These are phyloP conservation scores for Lentinula edodes DNA, from an alignment of 768 basidiomycete genomes.

Conservation along the genomic window DNA sequence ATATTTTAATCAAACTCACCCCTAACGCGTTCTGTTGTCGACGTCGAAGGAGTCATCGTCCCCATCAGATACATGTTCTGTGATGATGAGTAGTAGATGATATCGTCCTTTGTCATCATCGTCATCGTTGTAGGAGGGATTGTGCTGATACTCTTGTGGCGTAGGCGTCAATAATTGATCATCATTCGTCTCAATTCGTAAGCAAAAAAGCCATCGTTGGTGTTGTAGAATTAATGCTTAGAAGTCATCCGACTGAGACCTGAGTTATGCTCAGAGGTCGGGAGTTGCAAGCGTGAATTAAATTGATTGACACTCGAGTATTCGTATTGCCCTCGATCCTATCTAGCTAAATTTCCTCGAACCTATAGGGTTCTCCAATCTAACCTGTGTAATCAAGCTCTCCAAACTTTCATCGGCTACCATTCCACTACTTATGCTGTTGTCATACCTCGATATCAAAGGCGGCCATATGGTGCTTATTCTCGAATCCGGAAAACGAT, in stretches of 20 bases:
- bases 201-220: neutral
- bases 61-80: slow-evolving; percentile 10
- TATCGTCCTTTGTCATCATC: slow-evolving; percentile 50
- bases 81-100: slow-evolving; percentile 46
- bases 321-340: neutral
- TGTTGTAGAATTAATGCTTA: neutral
- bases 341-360: neutral
- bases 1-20: neutral
- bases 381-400: slow-evolving; percentile 63
- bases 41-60: slow-evolving; percentile 23
- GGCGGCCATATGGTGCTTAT: slow-evolving; percentile 69
- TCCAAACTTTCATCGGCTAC: slow-evolving; percentile 56
- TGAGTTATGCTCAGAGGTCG: neutral
- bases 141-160: slow-evolving; percentile 1
- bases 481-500: slow-evolving; percentile 40
- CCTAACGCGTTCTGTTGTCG: slow-evolving; percentile 25
- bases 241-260: neutral
- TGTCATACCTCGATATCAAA: slow-evolving; percentile 61
- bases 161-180: slow-evolving; percentile 2
- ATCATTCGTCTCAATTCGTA: neutral
- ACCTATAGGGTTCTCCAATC: slow-evolving; percentile 36
- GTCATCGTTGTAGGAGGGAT: slow-evolving; percentile 21
- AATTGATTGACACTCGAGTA: neutral
- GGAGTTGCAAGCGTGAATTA: neutral
- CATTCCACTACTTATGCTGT: slow-evolving; percentile 40